Evolutionary conservation across 331 rosid genomes (phyloP).

Genomic region (Quercus phellos): DNA sequence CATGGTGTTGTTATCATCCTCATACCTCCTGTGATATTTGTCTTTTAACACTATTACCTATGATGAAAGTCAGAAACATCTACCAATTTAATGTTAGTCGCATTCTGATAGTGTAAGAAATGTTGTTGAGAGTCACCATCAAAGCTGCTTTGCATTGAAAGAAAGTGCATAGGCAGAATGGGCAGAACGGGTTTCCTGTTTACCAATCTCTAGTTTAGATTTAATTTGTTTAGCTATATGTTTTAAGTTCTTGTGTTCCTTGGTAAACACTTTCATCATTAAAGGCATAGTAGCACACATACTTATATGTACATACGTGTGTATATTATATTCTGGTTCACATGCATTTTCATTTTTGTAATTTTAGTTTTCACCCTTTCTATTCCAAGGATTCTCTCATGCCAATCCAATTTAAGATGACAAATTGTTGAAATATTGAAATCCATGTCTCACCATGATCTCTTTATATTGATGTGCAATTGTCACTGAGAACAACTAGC

Average conservation of each 20-base stretch:
- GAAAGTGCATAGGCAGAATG: background rate
- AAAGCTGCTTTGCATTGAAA: background rate
- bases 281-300: background rate
- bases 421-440: background rate
- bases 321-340: background rate
- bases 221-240: background rate
- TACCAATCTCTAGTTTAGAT: background rate
- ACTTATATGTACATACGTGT: background rate
- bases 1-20: slow-evolving; percentile 23
- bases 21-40: slow-evolving; percentile 32
- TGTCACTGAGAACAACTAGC: slow-evolving; percentile 6
- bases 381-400: background rate
- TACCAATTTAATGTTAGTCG: slow-evolving; percentile 16
- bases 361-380: background rate
- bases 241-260: background rate
- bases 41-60: slow-evolving; percentile 15
- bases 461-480: background rate
- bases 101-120: slow-evolving; percentile 11
- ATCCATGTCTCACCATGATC: background rate
- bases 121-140: slow-evolving; percentile 31
- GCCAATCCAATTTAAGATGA: background rate
- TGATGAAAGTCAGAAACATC: slow-evolving; percentile 21
- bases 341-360: background rate
- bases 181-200: background rate
- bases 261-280: background rate